These are phyloP conservation scores for Triticum dicoccoides DNA, from an alignment of 176 grass and related monocot species.

Conservation along the genomic window DNA sequence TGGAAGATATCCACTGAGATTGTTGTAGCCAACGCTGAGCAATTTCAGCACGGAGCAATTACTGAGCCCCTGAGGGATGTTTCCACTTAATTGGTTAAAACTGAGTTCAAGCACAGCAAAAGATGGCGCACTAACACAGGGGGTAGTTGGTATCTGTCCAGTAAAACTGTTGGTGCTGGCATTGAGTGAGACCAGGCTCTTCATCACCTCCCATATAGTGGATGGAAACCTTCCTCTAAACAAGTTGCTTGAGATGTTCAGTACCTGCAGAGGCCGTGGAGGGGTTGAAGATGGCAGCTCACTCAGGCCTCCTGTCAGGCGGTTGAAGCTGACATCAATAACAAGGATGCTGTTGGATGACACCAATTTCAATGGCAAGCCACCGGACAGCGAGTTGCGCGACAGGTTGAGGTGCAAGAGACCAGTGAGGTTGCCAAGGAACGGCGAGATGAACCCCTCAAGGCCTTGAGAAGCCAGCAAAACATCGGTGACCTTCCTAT, in stretches of 20 bases:
- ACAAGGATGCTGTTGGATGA: slow-evolving; percentile 16
- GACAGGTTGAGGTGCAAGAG: slow-evolving; percentile 29
- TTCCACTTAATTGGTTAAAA: slow-evolving; percentile 25
- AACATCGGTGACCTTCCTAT: neutral
- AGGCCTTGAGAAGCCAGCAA: slow-evolving; percentile 26
- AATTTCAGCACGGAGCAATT: slow-evolving; percentile 2
- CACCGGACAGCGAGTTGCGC: slow-evolving; percentile 12
- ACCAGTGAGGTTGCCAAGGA: slow-evolving; percentile 23
- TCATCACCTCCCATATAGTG: neutral
- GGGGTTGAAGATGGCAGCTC: neutral
- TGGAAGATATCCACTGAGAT: neutral
- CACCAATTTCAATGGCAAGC: neutral
- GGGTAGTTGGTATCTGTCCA: neutral
- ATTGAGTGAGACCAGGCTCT: slow-evolving; percentile 22
- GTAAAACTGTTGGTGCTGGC: slow-evolving; percentile 49
- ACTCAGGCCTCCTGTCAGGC: neutral
- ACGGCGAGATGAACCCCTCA: slow-evolving; percentile 28
- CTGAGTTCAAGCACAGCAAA: slow-evolving; percentile 23
- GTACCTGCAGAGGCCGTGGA: slow-evolving; percentile 11
- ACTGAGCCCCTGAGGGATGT: neutral
- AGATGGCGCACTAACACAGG: neutral
- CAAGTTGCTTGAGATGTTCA: slow-evolving; percentile 50
- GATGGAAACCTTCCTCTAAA: slow-evolving; percentile 35
- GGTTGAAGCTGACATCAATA: slow-evolving; percentile 49
- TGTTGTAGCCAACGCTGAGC: slow-evolving; percentile 27